Percentiles rank a stretch among this genome's conserved stretches.
These are phyloP conservation scores for Blastobotrys buckinghamii DNA, from an alignment of 1,139 yeast genomes.

Conservation along the genomic window DNA sequence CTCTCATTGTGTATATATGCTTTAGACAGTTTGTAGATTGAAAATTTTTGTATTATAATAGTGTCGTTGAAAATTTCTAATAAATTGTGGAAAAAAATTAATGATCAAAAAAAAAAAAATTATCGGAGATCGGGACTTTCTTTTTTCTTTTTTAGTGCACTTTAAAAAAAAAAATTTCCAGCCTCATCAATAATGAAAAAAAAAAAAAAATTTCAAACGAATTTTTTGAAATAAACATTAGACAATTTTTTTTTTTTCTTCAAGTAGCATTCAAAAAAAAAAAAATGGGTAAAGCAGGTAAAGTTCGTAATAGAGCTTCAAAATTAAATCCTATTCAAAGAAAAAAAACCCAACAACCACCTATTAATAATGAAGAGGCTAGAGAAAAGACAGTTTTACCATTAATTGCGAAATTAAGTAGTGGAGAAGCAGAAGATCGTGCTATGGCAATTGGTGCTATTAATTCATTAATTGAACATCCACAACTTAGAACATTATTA, in stretches of 20 bases:
- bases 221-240: neutral
- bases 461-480: conserved; percentile 64
- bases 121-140: no score
- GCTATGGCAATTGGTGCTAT: conserved; percentile 74
- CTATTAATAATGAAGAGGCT: conserved; percentile 34
- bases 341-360: conserved; percentile 29
- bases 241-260: neutral
- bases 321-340: conserved; percentile 12
- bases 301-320: neutral
- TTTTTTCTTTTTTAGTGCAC: no score
- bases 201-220: conserved; percentile 1
- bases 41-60: neutral
- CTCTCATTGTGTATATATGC: conserved; percentile 4
- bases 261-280: neutral
- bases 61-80: neutral
- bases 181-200: neutral
- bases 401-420: conserved; percentile 55
- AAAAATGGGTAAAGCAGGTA: conserved; percentile 9
- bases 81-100: no score
- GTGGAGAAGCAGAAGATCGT: conserved; percentile 64
- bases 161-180: neutral
- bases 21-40: no score
- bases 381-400: conserved; percentile 59
- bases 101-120: no score
- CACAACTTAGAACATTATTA: conserved; percentile 52